Conservation (phyloP, 768 basidiomycete species). For the Russula virescens region DNA sequence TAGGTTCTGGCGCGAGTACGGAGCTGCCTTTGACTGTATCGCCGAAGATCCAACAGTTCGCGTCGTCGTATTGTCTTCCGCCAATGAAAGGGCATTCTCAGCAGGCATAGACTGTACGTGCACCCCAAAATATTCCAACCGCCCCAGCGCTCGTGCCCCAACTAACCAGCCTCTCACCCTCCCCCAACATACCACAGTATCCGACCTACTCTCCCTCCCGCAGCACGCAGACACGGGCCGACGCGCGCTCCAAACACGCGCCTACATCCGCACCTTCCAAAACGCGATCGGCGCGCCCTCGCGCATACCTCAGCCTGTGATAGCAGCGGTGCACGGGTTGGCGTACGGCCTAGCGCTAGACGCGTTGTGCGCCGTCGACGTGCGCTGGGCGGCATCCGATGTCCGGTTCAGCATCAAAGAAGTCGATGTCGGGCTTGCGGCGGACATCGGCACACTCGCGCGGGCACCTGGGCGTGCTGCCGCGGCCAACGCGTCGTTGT, state of each 20-base stretch:
- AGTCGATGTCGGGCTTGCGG: slow-evolving; percentile 80
- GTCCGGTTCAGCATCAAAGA: slow-evolving; percentile 73
- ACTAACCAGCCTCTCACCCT: no score
- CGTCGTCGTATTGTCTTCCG: slow-evolving; percentile 67
- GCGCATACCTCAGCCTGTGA: slow-evolving; percentile 70
- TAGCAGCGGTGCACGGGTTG: slow-evolving; percentile 73
- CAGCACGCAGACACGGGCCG: slow-evolving; percentile 44
- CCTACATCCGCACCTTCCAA: slow-evolving; percentile 58
- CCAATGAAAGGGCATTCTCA: slow-evolving; percentile 66
- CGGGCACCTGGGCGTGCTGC: slow-evolving; percentile 60
- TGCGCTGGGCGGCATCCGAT: slow-evolving; percentile 65
- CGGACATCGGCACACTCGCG: slow-evolving; percentile 84
- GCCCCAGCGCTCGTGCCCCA: no score
- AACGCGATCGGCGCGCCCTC: slow-evolving; percentile 61
- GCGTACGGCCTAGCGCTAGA: slow-evolving; percentile 77
- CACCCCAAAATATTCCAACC: background rate
- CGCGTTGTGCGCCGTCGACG: slow-evolving; percentile 68
- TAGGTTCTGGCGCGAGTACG: slow-evolving; percentile 73
- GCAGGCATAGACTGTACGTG: slow-evolving; percentile 75
- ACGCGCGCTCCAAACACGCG: slow-evolving; percentile 42
- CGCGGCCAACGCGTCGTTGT: slow-evolving; percentile 64
- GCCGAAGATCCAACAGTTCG: slow-evolving; percentile 51
- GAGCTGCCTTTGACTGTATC: slow-evolving; percentile 53
- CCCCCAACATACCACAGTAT: background rate
- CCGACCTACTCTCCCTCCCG: slow-evolving; percentile 30